Percentiles rank a stretch among this genome's conserved stretches.
Evolutionary conservation across 2,329 filamentous ascomycete genomes (phyloP).

Genomic region (Paecilomyces variotii): DNA sequence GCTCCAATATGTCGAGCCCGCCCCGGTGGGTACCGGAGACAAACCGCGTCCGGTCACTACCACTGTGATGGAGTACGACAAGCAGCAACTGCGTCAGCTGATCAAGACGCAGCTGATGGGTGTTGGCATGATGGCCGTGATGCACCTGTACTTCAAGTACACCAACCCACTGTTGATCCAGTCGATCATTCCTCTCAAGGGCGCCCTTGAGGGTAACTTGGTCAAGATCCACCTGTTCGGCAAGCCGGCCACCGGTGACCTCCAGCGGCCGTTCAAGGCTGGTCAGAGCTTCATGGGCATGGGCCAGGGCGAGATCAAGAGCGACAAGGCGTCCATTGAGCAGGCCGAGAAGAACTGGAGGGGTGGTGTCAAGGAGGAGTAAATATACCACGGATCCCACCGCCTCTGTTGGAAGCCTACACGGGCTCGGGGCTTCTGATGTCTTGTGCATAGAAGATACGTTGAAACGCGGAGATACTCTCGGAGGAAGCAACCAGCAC

Average conservation of each 20-base stretch:
- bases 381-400: conserved; percentile 10
- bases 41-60: conserved; percentile 95
- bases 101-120: conserved; percentile 94
- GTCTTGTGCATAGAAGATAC: background rate
- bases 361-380: conserved; percentile 45
- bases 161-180: conserved; percentile 98
- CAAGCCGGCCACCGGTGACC: conserved; percentile 75
- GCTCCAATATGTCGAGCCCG: conserved; percentile 96
- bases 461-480: background rate
- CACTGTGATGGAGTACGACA: conserved; percentile 92
- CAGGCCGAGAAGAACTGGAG: conserved; percentile 42
- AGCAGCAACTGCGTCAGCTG: conserved; percentile 70
- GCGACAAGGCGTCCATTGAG: conserved; percentile 72
- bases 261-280: conserved; percentile 94
- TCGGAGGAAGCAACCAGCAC: background rate
- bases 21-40: conserved; percentile 85
- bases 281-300: conserved; percentile 73
- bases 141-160: conserved; percentile 99
- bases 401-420: background rate
- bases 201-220: conserved; percentile 88
- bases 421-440: background rate
- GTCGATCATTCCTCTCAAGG: conserved; percentile 96
- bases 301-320: conserved; percentile 63
- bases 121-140: conserved; percentile 93
- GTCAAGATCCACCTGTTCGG: conserved; percentile 93